Evolutionary conservation across 1,284 basidiomycete genomes (phyloP).

Genomic region (Schizophyllum amplum): DNA sequence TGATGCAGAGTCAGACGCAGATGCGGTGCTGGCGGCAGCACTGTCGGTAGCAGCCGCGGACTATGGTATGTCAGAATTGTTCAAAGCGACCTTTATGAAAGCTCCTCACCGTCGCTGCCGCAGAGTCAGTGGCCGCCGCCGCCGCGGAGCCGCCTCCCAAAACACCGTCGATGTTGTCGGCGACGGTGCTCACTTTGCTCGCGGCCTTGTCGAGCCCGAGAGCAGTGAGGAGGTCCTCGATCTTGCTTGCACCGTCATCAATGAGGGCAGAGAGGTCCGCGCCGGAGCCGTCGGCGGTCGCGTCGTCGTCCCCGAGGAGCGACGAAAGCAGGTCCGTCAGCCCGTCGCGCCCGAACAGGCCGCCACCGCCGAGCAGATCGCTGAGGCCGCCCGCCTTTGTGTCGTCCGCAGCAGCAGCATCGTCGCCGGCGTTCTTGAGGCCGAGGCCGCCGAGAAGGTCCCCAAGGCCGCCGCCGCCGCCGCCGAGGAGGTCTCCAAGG

Average conservation of each 20-base stretch:
- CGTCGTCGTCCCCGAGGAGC: not conserved
- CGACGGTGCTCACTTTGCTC: not conserved
- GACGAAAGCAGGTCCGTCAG: not conserved
- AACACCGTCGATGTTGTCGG: not conserved
- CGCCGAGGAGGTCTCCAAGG: not conserved
- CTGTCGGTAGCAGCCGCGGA: not conserved
- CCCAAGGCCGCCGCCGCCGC: not conserved
- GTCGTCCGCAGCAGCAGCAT: too few relatives aligned
- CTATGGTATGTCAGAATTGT: too few relatives aligned
- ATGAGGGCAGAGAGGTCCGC: not conserved
- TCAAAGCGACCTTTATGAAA: too few relatives aligned
- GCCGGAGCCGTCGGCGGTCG: too few relatives aligned
- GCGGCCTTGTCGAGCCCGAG: not conserved
- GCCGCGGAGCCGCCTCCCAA: not conserved
- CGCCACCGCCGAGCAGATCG: not conserved
- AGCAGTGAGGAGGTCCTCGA: not conserved
- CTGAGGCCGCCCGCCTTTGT: not conserved
- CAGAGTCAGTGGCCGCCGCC: not conserved
- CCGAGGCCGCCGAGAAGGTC: not conserved
- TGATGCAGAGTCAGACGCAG: too few relatives aligned
- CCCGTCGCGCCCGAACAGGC: not conserved
- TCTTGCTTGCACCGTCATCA: not conserved
- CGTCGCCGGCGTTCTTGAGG: too few relatives aligned
- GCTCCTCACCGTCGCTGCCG: not conserved
- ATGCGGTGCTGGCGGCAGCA: too few relatives aligned